A percentile compares a stretch with the other conserved stretches of the same genome.
These are phyloP conservation scores for Bipolaris cookei DNA, from an alignment of 2,329 filamentous ascomycete species.

Conservation along the genomic window DNA sequence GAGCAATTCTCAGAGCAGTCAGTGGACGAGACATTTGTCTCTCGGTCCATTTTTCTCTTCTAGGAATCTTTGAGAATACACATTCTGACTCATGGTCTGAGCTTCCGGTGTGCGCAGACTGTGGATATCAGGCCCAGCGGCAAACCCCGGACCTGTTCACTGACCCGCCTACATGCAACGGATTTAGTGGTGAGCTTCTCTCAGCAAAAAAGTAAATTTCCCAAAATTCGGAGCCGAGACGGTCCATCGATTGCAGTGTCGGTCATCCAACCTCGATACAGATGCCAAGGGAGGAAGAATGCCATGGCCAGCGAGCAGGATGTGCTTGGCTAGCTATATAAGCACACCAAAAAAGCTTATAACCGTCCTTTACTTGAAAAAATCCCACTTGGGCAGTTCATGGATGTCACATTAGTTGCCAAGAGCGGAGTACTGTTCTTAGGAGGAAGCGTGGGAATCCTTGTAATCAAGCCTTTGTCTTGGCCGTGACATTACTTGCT, in stretches of 20 bases:
- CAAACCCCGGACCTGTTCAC: neutral
- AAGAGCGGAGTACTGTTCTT: neutral
- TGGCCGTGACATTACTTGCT: constrained; percentile 4
- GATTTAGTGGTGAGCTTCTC: neutral
- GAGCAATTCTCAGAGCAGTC: neutral
- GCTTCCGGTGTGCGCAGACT: neutral
- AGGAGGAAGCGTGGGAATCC: neutral
- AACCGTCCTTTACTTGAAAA: neutral
- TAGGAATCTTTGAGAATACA: no score
- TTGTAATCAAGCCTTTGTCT: constrained; percentile 18
- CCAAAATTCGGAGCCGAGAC: neutral
- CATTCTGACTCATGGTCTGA: neutral
- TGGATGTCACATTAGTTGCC: neutral
- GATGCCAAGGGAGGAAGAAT: neutral
- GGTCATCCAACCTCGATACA: neutral
- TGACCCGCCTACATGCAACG: no score
- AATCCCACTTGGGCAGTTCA: no score
- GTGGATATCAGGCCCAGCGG: neutral
- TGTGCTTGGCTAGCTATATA: constrained; percentile 4
- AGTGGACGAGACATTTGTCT: neutral
- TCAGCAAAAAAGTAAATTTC: neutral
- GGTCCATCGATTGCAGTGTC: neutral
- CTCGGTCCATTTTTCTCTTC: neutral
- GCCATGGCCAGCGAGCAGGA: neutral
- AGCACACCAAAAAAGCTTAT: neutral